Base-by-base conservation (phyloP, 1,284 basidiomycete genomes). In the Leccinum pachyderme region DNA sequence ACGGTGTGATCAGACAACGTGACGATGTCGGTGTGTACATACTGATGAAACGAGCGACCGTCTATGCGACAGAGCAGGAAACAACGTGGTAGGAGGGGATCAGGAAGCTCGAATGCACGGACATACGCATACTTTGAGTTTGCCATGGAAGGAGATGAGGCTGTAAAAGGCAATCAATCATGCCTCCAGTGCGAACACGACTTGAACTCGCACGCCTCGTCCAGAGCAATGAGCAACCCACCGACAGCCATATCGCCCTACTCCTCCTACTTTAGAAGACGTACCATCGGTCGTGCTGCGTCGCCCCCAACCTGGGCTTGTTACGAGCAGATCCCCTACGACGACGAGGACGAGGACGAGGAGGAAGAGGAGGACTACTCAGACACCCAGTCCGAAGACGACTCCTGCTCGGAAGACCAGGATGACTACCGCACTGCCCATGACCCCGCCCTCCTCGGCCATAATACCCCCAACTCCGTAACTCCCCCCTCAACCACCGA, bases 21-120 rank as follows among this genome's bases (percentile, higher is more conserved):
- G 18, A 18, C 18, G 18, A 18, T 18, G 18, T 18, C 18, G 1
- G 18, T 12, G 41, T 33, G 15, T 37, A 55, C 81, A 59, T 59
- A 95, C 91, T 89, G 86, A 76, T 98, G 95, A 70, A 99, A 99
- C 0, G 91, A 88, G 64, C 94, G 93, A 1, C 96, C 96, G 67
- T 99, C 96, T 45, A 99, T 75, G 4, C 96, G 85, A 52, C 95
- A 82, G 35, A 98, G 78, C 62, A 97, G 82, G 73, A 86, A 96
- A 7, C 91, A 92, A 12, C 83, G 86, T 0, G 92, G 95, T 3
- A 98, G 75, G 7, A 97, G 78, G 0, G 83, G 77, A 71, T 99
- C 96, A 1, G 92, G 88, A 0, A 93, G 83, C 74, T 99, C 96
- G 68, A 91, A 98, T 49, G 82, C 82, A 59, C 87, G 85, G 27